phyloP scores from a whole-genome alignment of 306 rosid species.

The Gleditsia sinensis region DNA sequence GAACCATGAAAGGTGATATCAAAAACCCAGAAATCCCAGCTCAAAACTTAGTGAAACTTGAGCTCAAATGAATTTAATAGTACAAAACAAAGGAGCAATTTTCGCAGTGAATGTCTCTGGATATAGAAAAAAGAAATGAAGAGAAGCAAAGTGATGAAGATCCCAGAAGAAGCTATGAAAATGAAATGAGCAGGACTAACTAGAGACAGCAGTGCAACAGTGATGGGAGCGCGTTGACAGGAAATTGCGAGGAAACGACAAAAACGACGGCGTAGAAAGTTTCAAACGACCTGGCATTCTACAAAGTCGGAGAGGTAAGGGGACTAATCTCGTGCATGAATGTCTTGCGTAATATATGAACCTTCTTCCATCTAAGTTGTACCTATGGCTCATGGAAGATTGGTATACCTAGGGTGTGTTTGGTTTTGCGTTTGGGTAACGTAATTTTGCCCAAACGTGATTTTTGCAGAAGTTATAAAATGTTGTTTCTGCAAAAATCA shows the following conservation, averaged over 20 bases:
- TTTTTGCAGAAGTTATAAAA: too few relatives aligned
- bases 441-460: too few relatives aligned
- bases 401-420: too few relatives aligned
- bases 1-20: background rate
- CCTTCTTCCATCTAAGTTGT: too few relatives aligned
- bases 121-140: background rate
- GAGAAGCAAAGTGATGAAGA: background rate
- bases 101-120: background rate
- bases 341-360: background rate
- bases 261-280: slow-evolving; percentile 4
- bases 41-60: background rate
- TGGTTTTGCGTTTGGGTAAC: too few relatives aligned
- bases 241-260: slow-evolving; percentile 18
- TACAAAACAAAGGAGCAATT: background rate
- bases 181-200: background rate
- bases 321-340: background rate
- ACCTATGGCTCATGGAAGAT: too few relatives aligned
- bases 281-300: slow-evolving; percentile 22
- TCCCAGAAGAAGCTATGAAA: background rate
- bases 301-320: background rate
- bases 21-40: background rate
- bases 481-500: too few relatives aligned
- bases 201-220: slow-evolving; percentile 9
- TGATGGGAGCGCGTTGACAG: slow-evolving; percentile 27
- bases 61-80: too few relatives aligned